These are phyloP conservation scores for Astragalus membranaceus DNA, from an alignment of 306 rosid genomes.

Conservation along the genomic window DNA sequence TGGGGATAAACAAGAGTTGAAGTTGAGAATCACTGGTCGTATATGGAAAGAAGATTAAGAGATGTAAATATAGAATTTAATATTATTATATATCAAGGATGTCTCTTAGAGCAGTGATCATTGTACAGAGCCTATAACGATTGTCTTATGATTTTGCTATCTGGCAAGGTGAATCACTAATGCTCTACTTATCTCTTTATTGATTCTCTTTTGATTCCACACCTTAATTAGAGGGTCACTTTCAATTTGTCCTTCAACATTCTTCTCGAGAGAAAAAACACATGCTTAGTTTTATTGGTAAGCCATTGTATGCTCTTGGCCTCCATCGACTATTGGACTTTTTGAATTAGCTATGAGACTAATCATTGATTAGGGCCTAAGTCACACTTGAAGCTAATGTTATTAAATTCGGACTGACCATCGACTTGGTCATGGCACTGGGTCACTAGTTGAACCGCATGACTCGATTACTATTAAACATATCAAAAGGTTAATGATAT, in stretches of 20 bases:
- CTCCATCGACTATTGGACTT: too few species aligned
- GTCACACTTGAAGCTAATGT: too few species aligned
- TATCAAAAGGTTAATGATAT: too few species aligned
- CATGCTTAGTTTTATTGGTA: too few species aligned
- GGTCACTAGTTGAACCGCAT: too few species aligned
- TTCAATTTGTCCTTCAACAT: not conserved
- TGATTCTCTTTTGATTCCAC: slow-evolving; percentile 6
- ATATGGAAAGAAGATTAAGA: slow-evolving; percentile 94
- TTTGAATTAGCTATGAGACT: too few species aligned
- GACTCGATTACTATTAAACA: too few species aligned
- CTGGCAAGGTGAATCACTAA: slow-evolving; percentile 15
- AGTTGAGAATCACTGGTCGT: slow-evolving; percentile 85
- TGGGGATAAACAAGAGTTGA: slow-evolving; percentile 70
- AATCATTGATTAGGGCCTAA: too few species aligned
- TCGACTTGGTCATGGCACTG: too few species aligned
- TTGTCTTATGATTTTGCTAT: slow-evolving; percentile 24
- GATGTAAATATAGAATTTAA: slow-evolving; percentile 21
- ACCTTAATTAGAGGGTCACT: not conserved
- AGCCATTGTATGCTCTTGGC: too few species aligned
- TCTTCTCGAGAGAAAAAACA: not conserved
- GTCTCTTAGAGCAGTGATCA: not conserved
- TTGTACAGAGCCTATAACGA: slow-evolving; percentile 38
- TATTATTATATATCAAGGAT: not conserved
- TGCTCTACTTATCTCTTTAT: slow-evolving; percentile 8
- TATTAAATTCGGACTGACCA: too few species aligned